These are phyloP conservation scores for Chaetomiaceae sp. DNA, from an alignment of 2,329 filamentous ascomycete genomes.

Conservation along the genomic window DNA sequence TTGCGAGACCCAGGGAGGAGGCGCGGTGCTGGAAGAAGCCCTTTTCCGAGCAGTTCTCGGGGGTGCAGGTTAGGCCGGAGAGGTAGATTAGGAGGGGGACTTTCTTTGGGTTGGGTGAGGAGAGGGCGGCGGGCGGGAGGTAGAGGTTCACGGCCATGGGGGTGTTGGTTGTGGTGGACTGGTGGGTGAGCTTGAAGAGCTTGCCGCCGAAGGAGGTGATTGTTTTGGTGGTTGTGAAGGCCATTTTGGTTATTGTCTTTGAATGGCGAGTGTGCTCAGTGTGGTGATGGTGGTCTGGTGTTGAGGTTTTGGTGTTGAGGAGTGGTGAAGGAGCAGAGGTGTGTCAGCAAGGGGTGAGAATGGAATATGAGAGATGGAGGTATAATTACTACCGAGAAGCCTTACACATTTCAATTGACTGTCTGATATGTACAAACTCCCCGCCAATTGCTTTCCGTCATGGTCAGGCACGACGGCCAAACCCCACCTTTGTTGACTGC, in stretches of 20 bases:
- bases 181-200: constrained; percentile 88
- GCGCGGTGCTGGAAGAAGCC: constrained; percentile 90
- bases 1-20: constrained; percentile 74
- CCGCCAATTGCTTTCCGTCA: constrained; percentile 1
- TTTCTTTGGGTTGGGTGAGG: constrained; percentile 46
- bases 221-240: constrained; percentile 82
- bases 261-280: background rate
- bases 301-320: background rate
- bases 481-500: constrained; percentile 16
- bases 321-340: too few relatives aligned
- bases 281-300: background rate
- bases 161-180: constrained; percentile 71
- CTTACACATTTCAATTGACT: background rate
- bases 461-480: background rate
- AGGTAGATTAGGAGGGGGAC: constrained; percentile 89
- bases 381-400: background rate
- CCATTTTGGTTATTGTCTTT: constrained; percentile 49
- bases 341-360: background rate
- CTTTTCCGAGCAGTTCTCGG: constrained; percentile 76
- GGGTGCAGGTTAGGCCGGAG: constrained; percentile 90
- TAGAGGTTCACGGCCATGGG: constrained; percentile 93
- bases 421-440: background rate
- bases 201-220: constrained; percentile 92
- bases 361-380: background rate
- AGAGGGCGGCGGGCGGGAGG: constrained; percentile 68